These are phyloP conservation scores for Colletotrichum sp. DNA, from an alignment of 2,329 filamentous ascomycete species.

Conservation along the genomic window DNA sequence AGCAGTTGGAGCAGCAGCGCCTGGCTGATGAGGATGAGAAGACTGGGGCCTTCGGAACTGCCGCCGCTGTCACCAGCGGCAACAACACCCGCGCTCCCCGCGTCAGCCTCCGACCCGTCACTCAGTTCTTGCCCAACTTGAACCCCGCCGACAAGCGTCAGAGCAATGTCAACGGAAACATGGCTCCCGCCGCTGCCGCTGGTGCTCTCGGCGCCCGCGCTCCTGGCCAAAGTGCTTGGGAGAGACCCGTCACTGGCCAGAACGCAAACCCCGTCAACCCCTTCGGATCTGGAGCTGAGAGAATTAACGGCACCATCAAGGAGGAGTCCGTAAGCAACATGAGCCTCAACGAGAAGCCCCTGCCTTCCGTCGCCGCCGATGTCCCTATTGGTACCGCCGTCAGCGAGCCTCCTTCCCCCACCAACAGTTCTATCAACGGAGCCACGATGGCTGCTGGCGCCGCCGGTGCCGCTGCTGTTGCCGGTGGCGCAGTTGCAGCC, in stretches of 20 bases:
- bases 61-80: constrained; percentile 28
- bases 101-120: constrained; percentile 83
- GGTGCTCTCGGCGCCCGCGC: constrained; percentile 29
- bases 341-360: constrained; percentile 35
- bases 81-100: constrained; percentile 70
- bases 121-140: constrained; percentile 79
- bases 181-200: constrained; percentile 34
- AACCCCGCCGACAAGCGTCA: constrained; percentile 49
- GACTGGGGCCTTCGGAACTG: constrained; percentile 43
- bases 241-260: constrained; percentile 50
- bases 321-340: constrained; percentile 39
- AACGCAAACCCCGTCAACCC: constrained; percentile 69
- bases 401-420: not conserved
- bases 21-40: constrained; percentile 69
- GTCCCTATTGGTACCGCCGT: constrained; percentile 11
- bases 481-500: constrained; percentile 41
- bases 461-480: constrained; percentile 30
- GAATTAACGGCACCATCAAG: constrained; percentile 44
- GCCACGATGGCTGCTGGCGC: constrained; percentile 35
- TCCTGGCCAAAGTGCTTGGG: constrained; percentile 46
- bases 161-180: constrained; percentile 47
- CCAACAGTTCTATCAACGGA: constrained; percentile 27
- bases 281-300: constrained; percentile 69
- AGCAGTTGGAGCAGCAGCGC: constrained; percentile 60
- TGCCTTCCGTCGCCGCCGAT: not conserved